Conservation (phyloP, 768 basidiomycete species). For the Russula brevipes region DNA sequence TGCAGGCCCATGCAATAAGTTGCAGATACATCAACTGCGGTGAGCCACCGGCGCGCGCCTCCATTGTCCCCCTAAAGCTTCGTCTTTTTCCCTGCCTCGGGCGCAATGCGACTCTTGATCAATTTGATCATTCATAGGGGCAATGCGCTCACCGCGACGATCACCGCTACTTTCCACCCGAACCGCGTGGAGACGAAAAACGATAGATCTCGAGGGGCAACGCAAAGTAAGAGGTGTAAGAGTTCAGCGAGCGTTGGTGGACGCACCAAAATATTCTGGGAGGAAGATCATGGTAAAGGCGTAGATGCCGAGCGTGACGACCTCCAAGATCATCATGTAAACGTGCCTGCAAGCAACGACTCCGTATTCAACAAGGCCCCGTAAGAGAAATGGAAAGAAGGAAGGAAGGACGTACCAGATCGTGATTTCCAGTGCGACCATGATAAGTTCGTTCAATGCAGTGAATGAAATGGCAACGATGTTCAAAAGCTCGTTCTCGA, state of each 20-base stretch:
- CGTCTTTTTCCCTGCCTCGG: conserved; percentile 89
- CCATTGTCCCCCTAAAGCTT: conserved; percentile 60
- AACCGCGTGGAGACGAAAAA: conserved; percentile 88
- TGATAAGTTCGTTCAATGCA: conserved; percentile 95
- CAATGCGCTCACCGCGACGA: conserved; percentile 89
- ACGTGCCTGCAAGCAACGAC: no score
- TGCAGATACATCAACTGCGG: no score
- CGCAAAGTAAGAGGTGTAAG: no score
- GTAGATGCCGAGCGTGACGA: conserved; percentile 86
- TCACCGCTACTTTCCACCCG: conserved; percentile 91
- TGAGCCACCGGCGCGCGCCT: no score
- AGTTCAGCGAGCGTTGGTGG: background rate
- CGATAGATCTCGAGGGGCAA: conserved; percentile 61
- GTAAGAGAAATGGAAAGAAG: background rate
- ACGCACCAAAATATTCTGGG: conserved; percentile 94
- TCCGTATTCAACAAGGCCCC: no score
- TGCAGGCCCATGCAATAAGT: no score
- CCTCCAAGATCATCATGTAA: conserved; percentile 91
- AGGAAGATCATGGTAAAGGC: conserved; percentile 87
- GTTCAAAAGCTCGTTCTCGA: conserved; percentile 96
- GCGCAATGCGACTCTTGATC: conserved; percentile 79
- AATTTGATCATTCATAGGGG: conserved; percentile 89
- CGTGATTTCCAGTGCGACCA: conserved; percentile 97
- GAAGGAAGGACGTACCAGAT: conserved; percentile 65
- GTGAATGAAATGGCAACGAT: conserved; percentile 99